A percentile compares a stretch with the other conserved stretches of the same genome.
Conservation (phyloP, 345 rosid species). For the Populus ilicifolia region DNA sequence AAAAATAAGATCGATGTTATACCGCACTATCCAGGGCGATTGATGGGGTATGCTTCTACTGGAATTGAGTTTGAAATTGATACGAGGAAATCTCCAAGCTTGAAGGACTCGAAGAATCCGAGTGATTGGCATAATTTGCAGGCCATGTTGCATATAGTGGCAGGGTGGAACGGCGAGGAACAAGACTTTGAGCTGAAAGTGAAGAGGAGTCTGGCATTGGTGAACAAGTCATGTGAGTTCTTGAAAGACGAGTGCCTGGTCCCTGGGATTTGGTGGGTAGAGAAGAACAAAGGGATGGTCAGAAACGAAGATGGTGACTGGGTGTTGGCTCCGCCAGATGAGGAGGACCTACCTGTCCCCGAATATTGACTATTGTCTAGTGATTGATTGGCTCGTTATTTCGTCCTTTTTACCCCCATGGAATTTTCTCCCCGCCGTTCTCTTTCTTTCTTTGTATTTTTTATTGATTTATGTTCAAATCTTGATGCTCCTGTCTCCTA, state of each 20-base stretch:
- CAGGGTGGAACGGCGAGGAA: conserved; percentile 76
- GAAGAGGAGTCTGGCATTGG: conserved; percentile 80
- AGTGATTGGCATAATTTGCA: conserved; percentile 92
- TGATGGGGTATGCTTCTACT: conserved; percentile 50
- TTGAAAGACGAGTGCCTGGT: conserved; percentile 71
- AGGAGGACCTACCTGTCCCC: conserved; percentile 64
- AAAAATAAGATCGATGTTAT: conserved; percentile 66
- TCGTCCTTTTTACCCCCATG: too few species aligned
- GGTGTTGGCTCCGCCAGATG: conserved; percentile 43
- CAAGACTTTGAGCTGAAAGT: conserved; percentile 58
- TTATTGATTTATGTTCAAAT: too few species aligned
- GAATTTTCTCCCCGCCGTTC: too few species aligned
- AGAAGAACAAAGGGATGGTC: conserved; percentile 77
- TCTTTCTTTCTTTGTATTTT: too few species aligned
- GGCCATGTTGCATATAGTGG: conserved; percentile 76
- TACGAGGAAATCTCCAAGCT: conserved; percentile 59
- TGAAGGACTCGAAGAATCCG: conserved; percentile 64
- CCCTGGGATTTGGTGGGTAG: conserved; percentile 86
- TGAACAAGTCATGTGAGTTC: conserved; percentile 67
- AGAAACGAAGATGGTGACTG: conserved; percentile 60
- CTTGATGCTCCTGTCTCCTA: too few species aligned
- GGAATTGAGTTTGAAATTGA: conserved; percentile 61
- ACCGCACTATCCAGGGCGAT: conserved; percentile 60
- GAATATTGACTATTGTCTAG: conserved; percentile 29
- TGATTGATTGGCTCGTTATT: too few species aligned